Evolutionary conservation across 768 basidiomycete genomes (phyloP).

Genomic region (Termitomyces sp.): DNA sequence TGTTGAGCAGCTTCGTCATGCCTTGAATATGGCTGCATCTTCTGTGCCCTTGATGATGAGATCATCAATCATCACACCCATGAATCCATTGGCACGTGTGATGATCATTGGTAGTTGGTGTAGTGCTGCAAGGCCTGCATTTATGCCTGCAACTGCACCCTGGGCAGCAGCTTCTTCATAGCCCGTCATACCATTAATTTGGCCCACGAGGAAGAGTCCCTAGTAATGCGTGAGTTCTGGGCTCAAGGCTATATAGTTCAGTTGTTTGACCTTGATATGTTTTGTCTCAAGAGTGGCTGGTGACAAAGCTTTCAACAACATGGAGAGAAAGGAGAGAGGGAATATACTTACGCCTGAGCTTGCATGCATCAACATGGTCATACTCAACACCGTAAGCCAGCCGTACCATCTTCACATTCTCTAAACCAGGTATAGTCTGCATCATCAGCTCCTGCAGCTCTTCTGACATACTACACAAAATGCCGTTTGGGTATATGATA

Average conservation of each 20-base stretch:
- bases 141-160: constrained; percentile 82
- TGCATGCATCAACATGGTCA: constrained; percentile 81
- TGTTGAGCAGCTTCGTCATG: constrained; percentile 30
- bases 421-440: too few species aligned
- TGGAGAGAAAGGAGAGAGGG: background rate
- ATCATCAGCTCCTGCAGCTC: too few species aligned
- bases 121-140: constrained; percentile 70
- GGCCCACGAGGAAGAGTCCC: constrained; percentile 85
- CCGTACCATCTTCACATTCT: too few species aligned
- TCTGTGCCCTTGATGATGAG: constrained; percentile 83
- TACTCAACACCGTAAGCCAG: too few species aligned
- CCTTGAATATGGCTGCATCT: constrained; percentile 40
- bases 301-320: background rate
- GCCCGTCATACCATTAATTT: constrained; percentile 91
- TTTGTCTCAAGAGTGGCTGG: too few species aligned
- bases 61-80: constrained; percentile 92
- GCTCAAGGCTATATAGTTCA: too few species aligned
- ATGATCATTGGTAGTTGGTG: constrained; percentile 52
- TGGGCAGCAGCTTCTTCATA: constrained; percentile 95
- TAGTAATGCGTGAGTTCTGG: constrained; percentile 14
- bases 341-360: constrained; percentile 57
- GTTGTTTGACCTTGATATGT: too few species aligned
- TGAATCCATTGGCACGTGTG: constrained; percentile 80
- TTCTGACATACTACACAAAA: too few species aligned
- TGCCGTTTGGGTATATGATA: too few species aligned